Base-by-base conservation (phyloP, 1,284 basidiomycete species). In the Rhodotorula glutinis region DNA sequence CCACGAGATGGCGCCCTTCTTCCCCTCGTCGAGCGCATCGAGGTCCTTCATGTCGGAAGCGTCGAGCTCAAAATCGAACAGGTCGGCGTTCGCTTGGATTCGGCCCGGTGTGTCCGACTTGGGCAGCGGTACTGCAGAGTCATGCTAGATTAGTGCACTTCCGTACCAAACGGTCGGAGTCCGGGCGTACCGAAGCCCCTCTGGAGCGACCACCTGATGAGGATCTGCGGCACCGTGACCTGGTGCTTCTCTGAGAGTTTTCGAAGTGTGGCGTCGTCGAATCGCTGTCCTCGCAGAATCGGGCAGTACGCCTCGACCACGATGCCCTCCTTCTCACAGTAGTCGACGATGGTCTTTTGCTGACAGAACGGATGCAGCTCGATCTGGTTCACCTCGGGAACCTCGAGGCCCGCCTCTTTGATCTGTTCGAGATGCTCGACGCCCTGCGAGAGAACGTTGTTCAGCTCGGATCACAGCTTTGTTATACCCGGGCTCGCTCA, bases 311-410 rank as follows among this genome's bases (percentile, higher is more conserved):
- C 91, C 78, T 93, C 83, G 10, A 93, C 80, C 41, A 87, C 80
- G 61, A 95, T 90, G 10, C 80, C 81, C 70, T 91, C 80, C 57
- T 83, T 77, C 30, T 79, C 75, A 79, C 91, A 93, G 77, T 89
- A 93, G 19, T 84, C 81, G 25, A 90, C 89, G 61, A 92, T 91
- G 4, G 85, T 83, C 54, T 82, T 82, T 71, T 91, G 90, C 76
- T 93, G 91, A 77, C 88, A 91, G 73, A 88, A 86, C 0, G 91
- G 90, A 75, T 92, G 90, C 11, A 92, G 81, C 85, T 90, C 63
- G 14, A 66, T 63, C 59, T 94, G 91, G 78, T 93, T 92, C 46
- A 93, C 86, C 2, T 86, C 81, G 3, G 91, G 91, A 17, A 82
- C 78, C 64, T 84, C 83, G 57, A 84, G 80, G 1, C 87, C 86